Evolutionary conservation across 371 early-diverging fungal species (phyloP).

Genomic region (Saksenaea vasiformis): DNA sequence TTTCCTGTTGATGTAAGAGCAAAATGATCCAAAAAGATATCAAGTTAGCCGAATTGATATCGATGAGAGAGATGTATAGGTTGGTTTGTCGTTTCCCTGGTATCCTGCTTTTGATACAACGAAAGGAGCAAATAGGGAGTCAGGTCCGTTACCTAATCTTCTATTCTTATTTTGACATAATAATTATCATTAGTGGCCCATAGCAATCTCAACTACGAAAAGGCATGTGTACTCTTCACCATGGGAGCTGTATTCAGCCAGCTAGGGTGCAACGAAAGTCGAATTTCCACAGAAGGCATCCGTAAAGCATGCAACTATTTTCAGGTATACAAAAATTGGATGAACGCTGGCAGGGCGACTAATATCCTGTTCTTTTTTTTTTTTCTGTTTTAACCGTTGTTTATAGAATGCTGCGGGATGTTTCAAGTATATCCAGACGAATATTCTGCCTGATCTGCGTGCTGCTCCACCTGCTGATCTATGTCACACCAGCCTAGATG

Average conservation of each 20-base stretch:
- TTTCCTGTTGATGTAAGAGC: conserved; percentile 47
- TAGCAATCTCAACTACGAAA: conserved; percentile 81
- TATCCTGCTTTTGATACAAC: conserved; percentile 14
- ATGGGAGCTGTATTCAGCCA: conserved; percentile 85
- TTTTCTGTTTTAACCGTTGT: not conserved
- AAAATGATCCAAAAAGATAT: not conserved
- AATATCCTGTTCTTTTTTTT: not conserved
- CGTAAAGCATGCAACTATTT: conserved; percentile 79
- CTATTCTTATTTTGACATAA: not conserved
- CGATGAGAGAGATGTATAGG: conserved; percentile 4
- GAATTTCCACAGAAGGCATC: conserved; percentile 71
- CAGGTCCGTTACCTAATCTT: not conserved
- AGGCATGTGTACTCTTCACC: conserved; percentile 81
- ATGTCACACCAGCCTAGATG: conserved; percentile 57
- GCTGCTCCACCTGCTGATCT: conserved; percentile 62
- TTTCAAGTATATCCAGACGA: conserved; percentile 64
- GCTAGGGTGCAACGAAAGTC: conserved; percentile 68
- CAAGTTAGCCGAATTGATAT: not conserved
- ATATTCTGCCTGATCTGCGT: conserved; percentile 58
- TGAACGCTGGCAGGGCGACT: too few relatives aligned
- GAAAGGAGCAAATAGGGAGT: conserved; percentile 15
- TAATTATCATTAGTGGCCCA: conserved; percentile 30
- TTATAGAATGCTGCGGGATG: conserved; percentile 80
- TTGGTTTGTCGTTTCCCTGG: conserved; percentile 19
- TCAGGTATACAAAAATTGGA: conserved; percentile 54